Base-by-base conservation (phyloP, 2,329 filamentous ascomycete species). In the Fusarium circinatum region DNA sequence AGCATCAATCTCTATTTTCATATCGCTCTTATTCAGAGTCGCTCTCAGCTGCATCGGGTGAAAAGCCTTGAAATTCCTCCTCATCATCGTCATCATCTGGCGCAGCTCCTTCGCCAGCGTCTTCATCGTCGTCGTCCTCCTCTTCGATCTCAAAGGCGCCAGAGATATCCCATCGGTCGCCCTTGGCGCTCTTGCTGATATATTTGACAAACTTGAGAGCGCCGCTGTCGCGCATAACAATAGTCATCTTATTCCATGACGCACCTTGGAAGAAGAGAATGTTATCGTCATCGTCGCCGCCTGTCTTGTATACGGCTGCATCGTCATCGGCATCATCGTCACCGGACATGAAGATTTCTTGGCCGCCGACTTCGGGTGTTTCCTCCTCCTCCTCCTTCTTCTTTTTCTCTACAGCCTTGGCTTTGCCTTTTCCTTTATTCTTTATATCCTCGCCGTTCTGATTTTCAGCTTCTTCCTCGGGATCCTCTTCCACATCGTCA, bases 151-250 rank as follows among this genome's bases (percentile, higher is more conserved):
- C 94, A 81, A 93, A 94, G 39, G 91, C 90, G 2, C 91, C 96
- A 52, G 90, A 92, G 56, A 98, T 87, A 84, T 99, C 96, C 94
- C 95, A 98, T 48, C 96, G 88, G 83, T 98, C 96, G 2, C 96
- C 96, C 79, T 90, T 90, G 13, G 96, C 96, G 57, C 88, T 89
- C 68, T 87, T 87, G 82, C 93, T 97, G 28, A 99, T 93, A 82
- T 98, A 99, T 86, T 98, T 99, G 79, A 98, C 95, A 80, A 99
- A 99, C 81, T 94, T 92, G 79, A 99, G 86, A 20, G 93, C 92
- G 20, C 94, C 95, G 75, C 90, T 91, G 80, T 99, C 96, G 65
- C 96, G 89, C 75, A 98, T 85, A 38, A 98, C 96, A 74, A 99
- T 90, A 73, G 92, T 95, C 85, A 99, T 87, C 73, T 93, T 94